Evolutionary conservation across 129 eudicot genomes (phyloP), one percentile per base, ranked within the genome.

Genomic region (Cynara cardunculus): DNA sequence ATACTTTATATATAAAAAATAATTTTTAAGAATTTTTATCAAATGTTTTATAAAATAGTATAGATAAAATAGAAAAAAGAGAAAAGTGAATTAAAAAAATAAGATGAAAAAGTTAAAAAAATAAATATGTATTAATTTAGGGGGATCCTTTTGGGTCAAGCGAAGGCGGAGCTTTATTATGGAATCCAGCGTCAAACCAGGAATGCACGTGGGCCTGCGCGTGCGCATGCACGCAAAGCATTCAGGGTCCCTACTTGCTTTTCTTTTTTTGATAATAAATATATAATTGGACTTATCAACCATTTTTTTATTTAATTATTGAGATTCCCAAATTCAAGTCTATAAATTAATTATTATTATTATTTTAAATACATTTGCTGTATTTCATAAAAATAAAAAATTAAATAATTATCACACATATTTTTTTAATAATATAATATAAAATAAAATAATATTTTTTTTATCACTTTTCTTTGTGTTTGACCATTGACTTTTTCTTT

Each of bases 121-220:
- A 53, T 16, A 53, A 53, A 53, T 16, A 53, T 53, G 22, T 5
- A 53, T 53, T 53, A n/a, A n/a, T n/a, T n/a, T n/a, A 53, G 22
- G 62, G 19, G 62, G 19, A 16, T 16, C 22, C 62, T 53, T 53
- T 53, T 53, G 22, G 62, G 62, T 81, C 76, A 82, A 82, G 56
- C 39, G 74, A 68, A 82, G 41, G 76, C 70, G 21, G 62, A 67
- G 80, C 76, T 75, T 82, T 82, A 75, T 68, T 75, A 75, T 53
- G 77, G 85, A 82, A 82, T 76, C 77, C 44, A 75, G 80, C 85
- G 77, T 82, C 32, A 76, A 76, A 82, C 72, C 66, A 76, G 68
- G 81, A 76, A 13, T 41, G 85, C 85, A 82, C 77, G 85, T 82
- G 85, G 81, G 81, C 73, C 77, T 82, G 81, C 77, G 85, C 85